A percentile compares a stretch with the other conserved stretches of the same genome.
Evolutionary conservation across 148 eudicot species (phyloP).

Genomic region (Vaccinium darrowii): DNA sequence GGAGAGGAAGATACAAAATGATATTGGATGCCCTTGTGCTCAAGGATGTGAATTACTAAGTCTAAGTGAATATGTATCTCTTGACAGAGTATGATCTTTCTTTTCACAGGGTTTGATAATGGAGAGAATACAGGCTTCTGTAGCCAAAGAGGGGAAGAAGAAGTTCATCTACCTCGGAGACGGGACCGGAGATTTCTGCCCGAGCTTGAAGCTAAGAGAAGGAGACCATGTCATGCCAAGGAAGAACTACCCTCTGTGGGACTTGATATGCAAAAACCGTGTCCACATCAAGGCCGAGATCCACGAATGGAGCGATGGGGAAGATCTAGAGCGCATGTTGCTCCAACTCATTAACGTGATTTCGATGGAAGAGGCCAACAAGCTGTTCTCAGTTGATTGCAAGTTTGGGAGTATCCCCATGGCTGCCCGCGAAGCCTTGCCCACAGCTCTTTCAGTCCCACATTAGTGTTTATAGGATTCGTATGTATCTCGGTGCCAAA

Average conservation of each 20-base stretch:
- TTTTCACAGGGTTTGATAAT: conserved; percentile 51
- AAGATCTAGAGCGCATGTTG: conserved; percentile 48
- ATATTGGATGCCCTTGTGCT: too few relatives aligned
- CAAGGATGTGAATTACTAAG: too few relatives aligned
- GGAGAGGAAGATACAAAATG: too few relatives aligned
- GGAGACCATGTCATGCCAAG: conserved; percentile 70
- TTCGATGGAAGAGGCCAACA: conserved; percentile 9
- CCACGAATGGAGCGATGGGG: conserved; percentile 77
- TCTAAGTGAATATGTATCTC: too few relatives aligned
- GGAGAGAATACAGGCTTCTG: conserved; percentile 40
- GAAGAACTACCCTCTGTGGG: conserved; percentile 77
- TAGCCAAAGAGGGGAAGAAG: conserved; percentile 37
- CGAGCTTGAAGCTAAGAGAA: conserved; percentile 57
- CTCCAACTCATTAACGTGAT: conserved; percentile 41
- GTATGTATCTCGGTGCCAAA: not conserved
- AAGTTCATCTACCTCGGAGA: conserved; percentile 70
- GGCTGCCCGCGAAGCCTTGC: conserved; percentile 42
- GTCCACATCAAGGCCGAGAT: conserved; percentile 42
- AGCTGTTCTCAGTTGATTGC: conserved; percentile 45
- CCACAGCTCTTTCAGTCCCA: conserved; percentile 48
- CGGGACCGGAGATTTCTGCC: conserved; percentile 78
- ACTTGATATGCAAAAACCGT: conserved; percentile 52
- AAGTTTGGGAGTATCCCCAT: conserved; percentile 53
- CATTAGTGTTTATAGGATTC: conserved; percentile 5
- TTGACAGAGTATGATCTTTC: too few relatives aligned